phyloP scores from a whole-genome alignment of 2,329 filamentous ascomycete species.

The Neoascochyta sp. region DNA sequence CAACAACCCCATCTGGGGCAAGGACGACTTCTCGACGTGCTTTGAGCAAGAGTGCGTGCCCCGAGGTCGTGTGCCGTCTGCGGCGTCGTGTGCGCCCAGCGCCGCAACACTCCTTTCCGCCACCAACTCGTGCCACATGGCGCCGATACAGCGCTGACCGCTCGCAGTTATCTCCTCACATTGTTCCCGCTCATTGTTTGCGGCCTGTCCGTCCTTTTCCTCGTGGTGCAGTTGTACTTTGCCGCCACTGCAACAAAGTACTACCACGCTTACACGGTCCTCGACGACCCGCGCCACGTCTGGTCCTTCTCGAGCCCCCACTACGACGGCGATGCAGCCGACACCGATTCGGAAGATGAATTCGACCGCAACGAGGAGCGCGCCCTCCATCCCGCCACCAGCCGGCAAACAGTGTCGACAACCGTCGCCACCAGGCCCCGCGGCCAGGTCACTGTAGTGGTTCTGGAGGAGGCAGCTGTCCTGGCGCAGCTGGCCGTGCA shows the following conservation, averaged over 20 bases:
- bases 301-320: constrained; percentile 33
- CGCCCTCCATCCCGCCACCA: constrained; percentile 54
- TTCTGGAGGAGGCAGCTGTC: constrained; percentile 73
- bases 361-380: constrained; percentile 55
- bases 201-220: constrained; percentile 64
- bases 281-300: constrained; percentile 46
- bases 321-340: constrained; percentile 37
- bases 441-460: constrained; percentile 65
- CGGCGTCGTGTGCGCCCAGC: neutral
- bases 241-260: constrained; percentile 53
- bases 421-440: constrained; percentile 73
- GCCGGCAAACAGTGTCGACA: constrained; percentile 48
- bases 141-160: too few relatives aligned
- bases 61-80: too few relatives aligned
- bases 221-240: constrained; percentile 57
- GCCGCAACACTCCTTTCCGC: neutral
- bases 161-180: constrained; percentile 68
- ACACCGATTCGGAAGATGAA: constrained; percentile 55
- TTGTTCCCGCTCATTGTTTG: constrained; percentile 73
- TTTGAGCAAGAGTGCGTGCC: constrained; percentile 63
- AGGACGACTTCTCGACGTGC: constrained; percentile 60
- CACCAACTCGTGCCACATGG: too few relatives aligned
- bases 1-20: constrained; percentile 55
- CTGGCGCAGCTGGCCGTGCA: constrained; percentile 68
- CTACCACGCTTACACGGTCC: constrained; percentile 55